These are phyloP conservation scores for Pseudonitzschia multistriata DNA, from an alignment of 108 stramenopile species.

Conservation along the genomic window DNA sequence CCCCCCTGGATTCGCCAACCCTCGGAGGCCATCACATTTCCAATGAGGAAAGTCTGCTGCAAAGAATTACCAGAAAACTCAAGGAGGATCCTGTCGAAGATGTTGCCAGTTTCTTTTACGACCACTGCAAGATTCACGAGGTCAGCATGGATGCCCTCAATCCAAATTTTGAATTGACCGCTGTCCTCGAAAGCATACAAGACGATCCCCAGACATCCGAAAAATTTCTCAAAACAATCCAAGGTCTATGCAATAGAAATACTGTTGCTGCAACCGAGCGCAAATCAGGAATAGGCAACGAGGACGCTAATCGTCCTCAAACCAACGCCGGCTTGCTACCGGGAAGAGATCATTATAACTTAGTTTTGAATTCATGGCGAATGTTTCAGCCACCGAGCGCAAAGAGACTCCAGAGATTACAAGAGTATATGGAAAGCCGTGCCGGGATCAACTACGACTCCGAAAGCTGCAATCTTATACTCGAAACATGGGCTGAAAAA, in stretches of 20 bases:
- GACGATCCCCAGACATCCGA: constrained; percentile 6
- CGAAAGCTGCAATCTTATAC: constrained; percentile 10
- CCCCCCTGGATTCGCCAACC: neutral
- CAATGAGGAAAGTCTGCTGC: neutral
- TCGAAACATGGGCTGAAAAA: constrained; percentile 17
- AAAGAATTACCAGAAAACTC: neutral
- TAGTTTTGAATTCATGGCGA: constrained; percentile 3
- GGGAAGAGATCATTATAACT: neutral
- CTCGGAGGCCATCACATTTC: neutral
- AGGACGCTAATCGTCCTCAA: neutral
- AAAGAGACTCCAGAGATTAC: constrained; percentile 6
- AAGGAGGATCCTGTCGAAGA: constrained; percentile 2
- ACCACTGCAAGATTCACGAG: neutral
- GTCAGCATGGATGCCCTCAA: neutral
- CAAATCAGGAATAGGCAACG: neutral
- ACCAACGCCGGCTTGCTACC: neutral
- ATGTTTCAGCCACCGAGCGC: constrained; percentile 14
- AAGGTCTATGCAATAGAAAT: neutral
- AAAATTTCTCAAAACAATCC: constrained; percentile 6
- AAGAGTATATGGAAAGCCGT: constrained; percentile 10
- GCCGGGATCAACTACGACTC: neutral
- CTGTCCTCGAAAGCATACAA: neutral
- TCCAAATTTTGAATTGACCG: constrained; percentile 8
- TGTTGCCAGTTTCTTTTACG: neutral
- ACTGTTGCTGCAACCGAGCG: neutral